phyloP scores from a whole-genome alignment of 2,329 filamentous ascomycete genomes.

The Pseudocercospora eumusae region DNA sequence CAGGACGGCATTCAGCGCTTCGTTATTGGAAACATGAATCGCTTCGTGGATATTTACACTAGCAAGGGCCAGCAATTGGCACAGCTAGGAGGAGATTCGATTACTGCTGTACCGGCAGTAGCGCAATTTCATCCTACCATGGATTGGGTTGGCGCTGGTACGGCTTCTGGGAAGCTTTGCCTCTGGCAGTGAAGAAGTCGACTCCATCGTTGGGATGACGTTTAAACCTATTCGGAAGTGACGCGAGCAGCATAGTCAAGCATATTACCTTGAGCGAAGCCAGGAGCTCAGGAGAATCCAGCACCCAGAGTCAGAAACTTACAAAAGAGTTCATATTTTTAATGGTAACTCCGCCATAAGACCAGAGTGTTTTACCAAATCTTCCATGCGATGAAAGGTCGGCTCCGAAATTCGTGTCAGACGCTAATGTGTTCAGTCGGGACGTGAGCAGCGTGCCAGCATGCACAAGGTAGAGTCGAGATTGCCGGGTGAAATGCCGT shows the following conservation, averaged over 20 bases:
- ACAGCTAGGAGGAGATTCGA: constrained; percentile 82
- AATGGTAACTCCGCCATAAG: neutral
- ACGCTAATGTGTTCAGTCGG: neutral
- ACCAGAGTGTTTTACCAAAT: neutral
- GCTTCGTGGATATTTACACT: constrained; percentile 90
- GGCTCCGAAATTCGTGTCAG: neutral
- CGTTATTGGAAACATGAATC: constrained; percentile 85
- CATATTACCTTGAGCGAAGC: neutral
- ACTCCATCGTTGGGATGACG: neutral
- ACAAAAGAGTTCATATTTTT: neutral
- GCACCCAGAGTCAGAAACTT: neutral
- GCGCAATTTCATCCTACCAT: constrained; percentile 83
- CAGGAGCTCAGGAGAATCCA: neutral
- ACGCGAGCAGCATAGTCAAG: neutral
- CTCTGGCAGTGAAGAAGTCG: constrained; percentile 62
- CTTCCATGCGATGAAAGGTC: neutral
- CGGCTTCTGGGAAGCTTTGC: constrained; percentile 86
- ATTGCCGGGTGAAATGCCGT: no score
- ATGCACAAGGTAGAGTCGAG: no score
- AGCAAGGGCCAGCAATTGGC: constrained; percentile 81
- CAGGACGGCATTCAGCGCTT: constrained; percentile 81
- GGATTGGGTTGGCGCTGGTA: constrained; percentile 92
- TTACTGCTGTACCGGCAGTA: constrained; percentile 92
- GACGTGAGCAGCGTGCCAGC: no score
- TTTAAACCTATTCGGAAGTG: no score